These are phyloP conservation scores for Entomortierella lignicola DNA, from an alignment of 192 early-diverging fungal genomes.

Conservation along the genomic window DNA sequence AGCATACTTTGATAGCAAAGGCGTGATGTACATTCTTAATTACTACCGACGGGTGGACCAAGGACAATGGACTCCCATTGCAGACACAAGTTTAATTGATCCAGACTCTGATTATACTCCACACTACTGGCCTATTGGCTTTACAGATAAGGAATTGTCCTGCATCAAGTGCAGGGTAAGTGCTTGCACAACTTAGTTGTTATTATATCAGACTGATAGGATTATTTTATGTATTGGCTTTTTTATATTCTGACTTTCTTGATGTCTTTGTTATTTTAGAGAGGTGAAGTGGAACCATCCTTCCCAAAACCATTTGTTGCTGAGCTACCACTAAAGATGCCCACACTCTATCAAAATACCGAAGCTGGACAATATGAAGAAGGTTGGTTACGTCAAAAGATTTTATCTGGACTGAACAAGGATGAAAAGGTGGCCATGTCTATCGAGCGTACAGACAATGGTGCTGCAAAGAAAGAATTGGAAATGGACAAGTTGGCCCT, in stretches of 20 bases:
- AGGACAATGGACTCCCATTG: constrained; percentile 85
- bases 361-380: constrained; percentile 48
- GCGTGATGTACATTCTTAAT: constrained; percentile 79
- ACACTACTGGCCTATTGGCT: constrained; percentile 88
- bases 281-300: constrained; percentile 65
- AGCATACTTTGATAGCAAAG: constrained; percentile 82
- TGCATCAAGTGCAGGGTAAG: constrained; percentile 78
- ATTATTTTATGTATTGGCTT: no score
- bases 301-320: constrained; percentile 73
- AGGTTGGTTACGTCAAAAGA: constrained; percentile 58
- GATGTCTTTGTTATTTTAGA: no score
- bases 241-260: no score
- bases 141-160: constrained; percentile 76
- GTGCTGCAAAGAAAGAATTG: constrained; percentile 62
- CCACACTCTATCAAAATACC: constrained; percentile 27
- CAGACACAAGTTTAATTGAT: constrained; percentile 66
- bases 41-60: constrained; percentile 71
- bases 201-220: no score
- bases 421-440: constrained; percentile 64
- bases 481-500: constrained; percentile 87
- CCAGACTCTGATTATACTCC: constrained; percentile 50
- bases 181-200: no score
- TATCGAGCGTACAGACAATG: constrained; percentile 41
- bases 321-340: constrained; percentile 27
- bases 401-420: constrained; percentile 68